Base-by-base conservation (phyloP, 331 rosid species). In the Malus hybrid region DNA sequence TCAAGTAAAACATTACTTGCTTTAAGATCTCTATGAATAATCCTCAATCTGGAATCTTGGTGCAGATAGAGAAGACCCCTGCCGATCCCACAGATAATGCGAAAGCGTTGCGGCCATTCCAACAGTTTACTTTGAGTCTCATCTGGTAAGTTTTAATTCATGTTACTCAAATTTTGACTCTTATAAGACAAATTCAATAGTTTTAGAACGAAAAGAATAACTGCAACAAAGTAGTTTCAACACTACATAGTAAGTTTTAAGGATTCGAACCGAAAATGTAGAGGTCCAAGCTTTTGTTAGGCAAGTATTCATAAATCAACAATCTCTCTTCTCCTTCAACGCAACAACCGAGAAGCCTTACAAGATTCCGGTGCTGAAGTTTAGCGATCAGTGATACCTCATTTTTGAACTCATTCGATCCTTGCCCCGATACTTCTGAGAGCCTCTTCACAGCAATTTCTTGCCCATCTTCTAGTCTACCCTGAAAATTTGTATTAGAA, bases 381-480 rank as follows among this genome's bases (percentile, higher is more conserved):
- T 85, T 80, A 2, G 84, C 70, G 59, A 81, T 78, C 6, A 87
- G 24, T 39, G 62, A 16, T 7, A 82, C 88, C 76, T 85, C 84
- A 76, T 85, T 85, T 48, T 69, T 82, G 46, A 86, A 83, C 65
- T 86, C 83, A 11, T 69, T 34, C 4, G 4, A 10, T 66, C 91
- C 91, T 78, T 87, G 88, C n/a, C 68, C 69, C 5, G 87, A 84
- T 14, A 24, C 66, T 4, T 3, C 20, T 13, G 84, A 86, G 39
- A 88, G 84, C 71, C 92, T 77, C 67, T 88, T 88, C 34, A 84
- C 80, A 22, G 88, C 90, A 14, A 88, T 78, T 29, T 80, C 90
- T 70, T 80, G 80, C 8, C 89, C 88, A 79, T 83, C 76, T 29
- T 0, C 60, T 1, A 87, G 79, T 31, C 16, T 72, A 34, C 87